phyloP scores from a whole-genome alignment of 2,329 filamentous ascomycete genomes.

The Metarhizium humberi region DNA sequence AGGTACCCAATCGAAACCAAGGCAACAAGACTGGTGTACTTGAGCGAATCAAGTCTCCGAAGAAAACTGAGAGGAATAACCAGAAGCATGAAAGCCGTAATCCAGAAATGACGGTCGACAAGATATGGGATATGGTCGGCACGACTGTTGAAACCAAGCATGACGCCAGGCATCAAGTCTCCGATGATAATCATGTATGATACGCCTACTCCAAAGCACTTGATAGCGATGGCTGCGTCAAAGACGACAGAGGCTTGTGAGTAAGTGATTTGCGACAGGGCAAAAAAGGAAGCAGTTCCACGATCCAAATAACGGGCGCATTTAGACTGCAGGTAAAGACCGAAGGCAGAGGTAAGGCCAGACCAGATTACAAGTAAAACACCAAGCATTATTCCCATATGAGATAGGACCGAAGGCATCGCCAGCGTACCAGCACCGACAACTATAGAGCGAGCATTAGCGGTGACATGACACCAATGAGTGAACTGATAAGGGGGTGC shows the following conservation, averaged over 20 bases:
- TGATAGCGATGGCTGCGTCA: constrained; percentile 90
- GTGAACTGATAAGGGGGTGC: constrained; percentile 14
- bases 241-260: constrained; percentile 93
- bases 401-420: constrained; percentile 89
- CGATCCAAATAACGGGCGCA: constrained; percentile 90
- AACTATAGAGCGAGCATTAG: constrained; percentile 39
- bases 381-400: constrained; percentile 88
- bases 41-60: constrained; percentile 83
- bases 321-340: constrained; percentile 86
- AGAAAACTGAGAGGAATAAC: constrained; percentile 93
- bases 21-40: constrained; percentile 91
- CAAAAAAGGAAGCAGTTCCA: constrained; percentile 85
- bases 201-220: constrained; percentile 95
- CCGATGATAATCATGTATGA: constrained; percentile 99
- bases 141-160: constrained; percentile 65
- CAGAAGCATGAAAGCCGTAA: constrained; percentile 93
- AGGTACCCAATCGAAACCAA: constrained; percentile 90
- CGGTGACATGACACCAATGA: not conserved
- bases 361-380: constrained; percentile 84
- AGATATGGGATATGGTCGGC: constrained; percentile 59
- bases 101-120: constrained; percentile 90
- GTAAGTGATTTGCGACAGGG: constrained; percentile 93
- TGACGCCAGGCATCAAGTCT: constrained; percentile 93
- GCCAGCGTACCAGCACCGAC: constrained; percentile 90
- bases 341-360: constrained; percentile 79